Base-by-base conservation (phyloP, 2,329 filamentous ascomycete genomes). In the Penicillium hesseltinei region DNA sequence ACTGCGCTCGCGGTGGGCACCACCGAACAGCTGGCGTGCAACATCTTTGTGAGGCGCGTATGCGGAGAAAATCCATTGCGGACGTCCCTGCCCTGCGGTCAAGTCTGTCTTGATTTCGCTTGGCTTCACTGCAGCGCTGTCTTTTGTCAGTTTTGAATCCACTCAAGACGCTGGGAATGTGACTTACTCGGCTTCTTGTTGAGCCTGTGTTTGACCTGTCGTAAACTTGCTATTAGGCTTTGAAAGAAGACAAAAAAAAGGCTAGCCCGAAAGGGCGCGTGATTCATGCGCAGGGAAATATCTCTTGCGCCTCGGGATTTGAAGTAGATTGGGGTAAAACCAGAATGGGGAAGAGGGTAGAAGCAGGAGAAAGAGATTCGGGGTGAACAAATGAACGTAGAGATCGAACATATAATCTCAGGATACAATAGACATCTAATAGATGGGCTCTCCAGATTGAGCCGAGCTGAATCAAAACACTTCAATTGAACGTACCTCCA, bases 11-110 rank as follows among this genome's bases (percentile, higher is more conserved):
- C 92, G 83, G 6, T 84, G 81, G 44, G 81, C 82, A 1, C 91
- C 92, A 51, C 91, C 91, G 67, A 96, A 92, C 1, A 97, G 81
- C 74, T 96, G 91, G 19, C 85, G 85, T 0, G 92, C 92, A 1
- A 89, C 85, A 65, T 92, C 84, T 66, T 80, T 82, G 4, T 88
- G 89, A 0, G 92, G 92, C 0, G 87, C 90, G 73, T 96, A 97
- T 23, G 88, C 83, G 1, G 92, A 96, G 25, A 97, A 82, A 5
- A 94, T 88, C 89, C 92, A 97, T 80, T 84, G 77, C 19, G 93
- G 93, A 9, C 83, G 82, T 59, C 94, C 90, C 23, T 81, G 80
- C 6, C 74, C 74, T 23, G 65, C 61, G 0, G 81, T 84, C 45
- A 95, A 79, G 69, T 95, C 91, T 52, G 77, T 75, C 59, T 82